Conservation (phyloP, 805 yeast species). For the Ogataea sp. region DNA sequence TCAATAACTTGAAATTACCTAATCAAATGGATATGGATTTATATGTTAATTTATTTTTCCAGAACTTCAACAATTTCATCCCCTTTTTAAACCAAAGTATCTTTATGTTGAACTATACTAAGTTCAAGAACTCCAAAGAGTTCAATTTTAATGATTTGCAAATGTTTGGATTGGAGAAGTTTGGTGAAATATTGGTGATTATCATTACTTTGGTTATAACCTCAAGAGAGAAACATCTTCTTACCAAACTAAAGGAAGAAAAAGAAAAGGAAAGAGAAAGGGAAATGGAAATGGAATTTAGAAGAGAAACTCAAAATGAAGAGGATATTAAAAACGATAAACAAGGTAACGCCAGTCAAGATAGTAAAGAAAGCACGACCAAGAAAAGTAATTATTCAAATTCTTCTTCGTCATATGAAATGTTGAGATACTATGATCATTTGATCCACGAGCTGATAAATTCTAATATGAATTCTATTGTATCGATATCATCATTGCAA, state of each 20-base stretch:
- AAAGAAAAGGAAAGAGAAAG: background rate
- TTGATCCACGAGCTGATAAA: conserved; percentile 55
- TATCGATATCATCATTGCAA: conserved; percentile 64
- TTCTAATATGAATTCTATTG: conserved; percentile 50
- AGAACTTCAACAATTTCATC: conserved; percentile 65
- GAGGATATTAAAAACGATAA: too few relatives aligned
- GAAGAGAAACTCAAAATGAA: too few relatives aligned
- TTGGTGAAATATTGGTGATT: conserved; percentile 46
- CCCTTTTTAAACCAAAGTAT: conserved; percentile 65
- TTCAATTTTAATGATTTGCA: conserved; percentile 30
- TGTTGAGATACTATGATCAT: conserved; percentile 46
- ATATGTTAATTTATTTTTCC: conserved; percentile 58
- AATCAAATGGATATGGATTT: conserved; percentile 59
- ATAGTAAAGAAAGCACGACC: background rate
- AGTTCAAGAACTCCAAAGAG: conserved; percentile 39
- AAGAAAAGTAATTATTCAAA: background rate
- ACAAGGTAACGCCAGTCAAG: too few relatives aligned
- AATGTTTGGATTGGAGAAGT: conserved; percentile 39
- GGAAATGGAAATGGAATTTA: background rate
- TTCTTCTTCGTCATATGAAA: conserved; percentile 12
- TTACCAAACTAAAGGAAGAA: conserved; percentile 8
- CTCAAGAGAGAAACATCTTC: conserved; percentile 26
- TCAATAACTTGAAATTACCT: conserved; percentile 35
- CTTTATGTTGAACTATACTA: conserved; percentile 54
- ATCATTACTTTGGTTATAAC: conserved; percentile 43